Evolutionary conservation across 2,329 filamentous ascomycete genomes (phyloP).

Genomic region (Tolypocladium ovalisporum): DNA sequence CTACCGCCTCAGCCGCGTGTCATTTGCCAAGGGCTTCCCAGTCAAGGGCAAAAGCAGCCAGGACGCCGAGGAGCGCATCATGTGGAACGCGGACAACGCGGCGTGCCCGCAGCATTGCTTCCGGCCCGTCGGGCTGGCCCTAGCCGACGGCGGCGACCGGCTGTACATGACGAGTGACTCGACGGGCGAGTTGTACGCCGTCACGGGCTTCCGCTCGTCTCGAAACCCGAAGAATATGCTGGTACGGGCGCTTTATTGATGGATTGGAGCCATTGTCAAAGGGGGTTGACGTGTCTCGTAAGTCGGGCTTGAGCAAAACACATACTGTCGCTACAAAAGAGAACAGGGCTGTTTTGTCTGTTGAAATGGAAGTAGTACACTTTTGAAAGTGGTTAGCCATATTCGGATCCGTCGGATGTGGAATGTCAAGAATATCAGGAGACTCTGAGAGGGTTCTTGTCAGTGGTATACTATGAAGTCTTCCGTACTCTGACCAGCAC

Average conservation of each 20-base stretch:
- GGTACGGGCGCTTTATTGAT: background rate
- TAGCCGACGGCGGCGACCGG: slow-evolving; percentile 24
- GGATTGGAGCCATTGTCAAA: background rate
- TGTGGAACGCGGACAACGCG: slow-evolving; percentile 35
- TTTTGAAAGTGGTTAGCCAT: background rate
- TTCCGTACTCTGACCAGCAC: background rate
- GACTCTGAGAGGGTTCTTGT: too few species aligned
- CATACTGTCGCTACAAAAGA: background rate
- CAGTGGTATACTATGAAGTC: too few species aligned
- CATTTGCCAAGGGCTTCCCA: slow-evolving; percentile 25
- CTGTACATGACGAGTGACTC: slow-evolving; percentile 43
- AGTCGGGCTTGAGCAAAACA: background rate
- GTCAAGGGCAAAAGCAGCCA: slow-evolving; percentile 21
- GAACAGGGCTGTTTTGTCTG: too few species aligned
- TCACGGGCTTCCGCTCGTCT: slow-evolving; percentile 10
- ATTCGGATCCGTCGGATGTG: background rate
- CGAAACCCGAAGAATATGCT: background rate
- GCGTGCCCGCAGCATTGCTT: slow-evolving; percentile 38
- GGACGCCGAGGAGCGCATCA: slow-evolving; percentile 31
- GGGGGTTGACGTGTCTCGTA: background rate
- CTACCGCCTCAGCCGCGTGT: slow-evolving; percentile 26
- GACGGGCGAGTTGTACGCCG: slow-evolving; percentile 44
- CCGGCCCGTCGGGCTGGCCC: slow-evolving; percentile 37
- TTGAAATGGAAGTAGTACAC: background rate
- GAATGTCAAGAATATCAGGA: background rate